phyloP scores from a whole-genome alignment of 108 stramenopile species.

The Pseudonitzschia pungens region DNA sequence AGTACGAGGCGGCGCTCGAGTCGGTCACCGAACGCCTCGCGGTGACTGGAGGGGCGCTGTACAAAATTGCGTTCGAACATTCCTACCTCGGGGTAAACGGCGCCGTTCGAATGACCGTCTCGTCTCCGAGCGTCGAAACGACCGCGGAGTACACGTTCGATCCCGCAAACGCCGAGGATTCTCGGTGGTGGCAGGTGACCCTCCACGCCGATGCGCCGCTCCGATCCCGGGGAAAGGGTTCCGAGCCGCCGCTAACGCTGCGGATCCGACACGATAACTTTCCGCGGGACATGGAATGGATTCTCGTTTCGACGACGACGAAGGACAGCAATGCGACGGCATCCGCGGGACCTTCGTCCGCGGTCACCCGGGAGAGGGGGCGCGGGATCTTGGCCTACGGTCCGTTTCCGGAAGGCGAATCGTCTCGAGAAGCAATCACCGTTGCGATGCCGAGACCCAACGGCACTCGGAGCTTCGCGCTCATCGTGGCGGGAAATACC shows the following conservation, averaged over 20 bases:
- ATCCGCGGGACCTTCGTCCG: neutral
- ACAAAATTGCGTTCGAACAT: slow-evolving; percentile 26
- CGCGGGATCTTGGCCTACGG: slow-evolving; percentile 26
- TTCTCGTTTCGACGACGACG: slow-evolving; percentile 11
- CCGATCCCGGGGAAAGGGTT: no score
- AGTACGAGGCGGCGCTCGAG: neutral
- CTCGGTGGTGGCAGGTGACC: slow-evolving; percentile 8
- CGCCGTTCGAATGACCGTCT: slow-evolving; percentile 14
- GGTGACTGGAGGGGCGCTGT: slow-evolving; percentile 25
- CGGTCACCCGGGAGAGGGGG: neutral
- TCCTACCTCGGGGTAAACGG: slow-evolving; percentile 20
- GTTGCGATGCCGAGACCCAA: slow-evolving; percentile 13
- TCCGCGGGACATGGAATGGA: slow-evolving; percentile 30
- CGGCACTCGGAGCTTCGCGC: slow-evolving; percentile 16
- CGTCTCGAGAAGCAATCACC: slow-evolving; percentile 1
- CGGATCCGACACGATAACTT: slow-evolving; percentile 20
- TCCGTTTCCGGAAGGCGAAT: neutral
- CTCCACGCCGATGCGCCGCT: slow-evolving; percentile 16
- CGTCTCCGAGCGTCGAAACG: neutral
- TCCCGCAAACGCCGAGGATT: neutral
- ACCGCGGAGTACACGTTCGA: slow-evolving; percentile 5
- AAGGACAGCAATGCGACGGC: neutral
- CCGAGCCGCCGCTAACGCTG: neutral
- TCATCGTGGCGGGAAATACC: slow-evolving; percentile 15
- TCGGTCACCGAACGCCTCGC: slow-evolving; percentile 2